Evolutionary conservation across 1,139 yeast species (phyloP).

Genomic region (Debaryomyces nepalensis): DNA sequence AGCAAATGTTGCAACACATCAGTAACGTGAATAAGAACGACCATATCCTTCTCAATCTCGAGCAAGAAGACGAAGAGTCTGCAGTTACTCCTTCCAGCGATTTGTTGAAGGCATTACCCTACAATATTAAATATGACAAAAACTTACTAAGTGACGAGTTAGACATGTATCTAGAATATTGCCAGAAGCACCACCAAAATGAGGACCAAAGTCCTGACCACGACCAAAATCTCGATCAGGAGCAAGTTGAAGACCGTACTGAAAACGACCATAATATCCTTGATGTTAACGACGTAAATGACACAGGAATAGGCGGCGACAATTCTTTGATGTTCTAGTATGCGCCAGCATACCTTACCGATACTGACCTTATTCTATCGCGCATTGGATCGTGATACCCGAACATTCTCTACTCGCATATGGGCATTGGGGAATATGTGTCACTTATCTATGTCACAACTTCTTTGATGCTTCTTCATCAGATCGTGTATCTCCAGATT

Average conservation of each 20-base stretch:
- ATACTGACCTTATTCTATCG: too few relatives aligned
- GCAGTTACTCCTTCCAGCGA: conserved; percentile 27
- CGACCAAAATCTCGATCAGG: neutral
- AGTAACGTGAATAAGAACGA: conserved; percentile 34
- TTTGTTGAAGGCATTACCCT: conserved; percentile 32
- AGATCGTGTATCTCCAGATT: too few relatives aligned
- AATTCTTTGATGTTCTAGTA: conserved; percentile 17
- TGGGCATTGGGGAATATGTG: too few relatives aligned
- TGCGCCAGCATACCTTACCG: too few relatives aligned
- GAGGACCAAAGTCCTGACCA: conserved; percentile 9
- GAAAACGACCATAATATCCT: conserved; percentile 11
- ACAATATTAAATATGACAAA: conserved; percentile 35
- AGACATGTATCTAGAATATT: conserved; percentile 24
- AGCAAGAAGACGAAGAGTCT: conserved; percentile 22
- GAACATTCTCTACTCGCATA: too few relatives aligned
- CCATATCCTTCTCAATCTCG: conserved; percentile 26
- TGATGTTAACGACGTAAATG: conserved; percentile 15
- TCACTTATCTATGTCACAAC: too few relatives aligned
- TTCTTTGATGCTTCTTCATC: too few relatives aligned
- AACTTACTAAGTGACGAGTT: conserved; percentile 31
- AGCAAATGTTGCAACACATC: conserved; percentile 27
- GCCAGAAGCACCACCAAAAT: conserved; percentile 11
- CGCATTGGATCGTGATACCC: too few relatives aligned
- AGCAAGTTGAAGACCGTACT: neutral
- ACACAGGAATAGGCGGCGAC: conserved; percentile 24